Evolutionary conservation across 1,139 yeast species (phyloP), one percentile per base, ranked within the genome.

Genomic region (Blastobotrys raffinosifermentans): DNA sequence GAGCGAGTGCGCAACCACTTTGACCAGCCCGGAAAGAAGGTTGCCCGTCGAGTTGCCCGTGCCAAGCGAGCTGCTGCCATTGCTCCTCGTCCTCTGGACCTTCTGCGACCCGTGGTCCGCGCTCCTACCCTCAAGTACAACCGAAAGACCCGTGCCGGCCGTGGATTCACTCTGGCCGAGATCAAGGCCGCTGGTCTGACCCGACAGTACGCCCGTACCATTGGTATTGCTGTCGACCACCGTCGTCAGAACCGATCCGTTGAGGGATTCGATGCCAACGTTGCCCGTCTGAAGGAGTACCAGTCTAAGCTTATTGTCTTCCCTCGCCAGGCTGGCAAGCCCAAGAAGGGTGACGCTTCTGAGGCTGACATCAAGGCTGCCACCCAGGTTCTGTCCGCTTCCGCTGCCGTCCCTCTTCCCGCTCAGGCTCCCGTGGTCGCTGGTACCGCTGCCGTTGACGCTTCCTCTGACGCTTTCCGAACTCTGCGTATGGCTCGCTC

Each of bases 11-110:
- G 77, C 72, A 95, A 86, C 64, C 96, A 91, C 87, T 82, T 89
- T 68, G 96, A 89, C 89, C 97, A 91, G 78, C 94, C 97, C 64
- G 97, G 97, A 70, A 86, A 87, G 82, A 91, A 91, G 82, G 89
- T 76, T 66, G 78, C 94, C 57, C 86, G 98, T 81, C 84, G 98
- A 77, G 76, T 75, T 60, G 82, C 94, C 58, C 85, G 98, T 75
- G 84, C 85, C 68, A 65, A 82, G 65, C 87, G 84, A 77, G 95
- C 96, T 60, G 95, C 96, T 64, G 75, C 75, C 70, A 74, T 82
- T 64, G 97, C 98, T 63, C 98, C 98, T 73, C 89, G 84, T 69
- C 98, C 98, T 61, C 75, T 91, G 68, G 98, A 91, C 69, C 70
- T 81, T 57, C 79, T 91, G 69, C 85, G 97, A 78, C 98, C 98